Evolutionary conservation across 495 filamentous ascomycete species (phyloP).

Genomic region (Thermochaetoides thermophila): DNA sequence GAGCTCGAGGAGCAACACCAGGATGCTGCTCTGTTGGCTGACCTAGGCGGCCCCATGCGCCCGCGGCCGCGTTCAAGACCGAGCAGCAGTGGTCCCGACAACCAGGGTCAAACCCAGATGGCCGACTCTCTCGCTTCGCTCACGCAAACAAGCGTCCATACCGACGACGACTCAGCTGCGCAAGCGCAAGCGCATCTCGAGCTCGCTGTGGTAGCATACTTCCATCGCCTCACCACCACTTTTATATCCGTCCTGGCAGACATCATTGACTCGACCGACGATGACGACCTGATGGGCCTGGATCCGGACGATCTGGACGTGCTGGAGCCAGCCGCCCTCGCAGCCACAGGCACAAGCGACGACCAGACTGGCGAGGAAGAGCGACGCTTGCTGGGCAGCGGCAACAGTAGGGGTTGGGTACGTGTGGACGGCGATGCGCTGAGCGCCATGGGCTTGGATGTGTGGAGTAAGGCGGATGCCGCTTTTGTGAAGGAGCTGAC

Average conservation of each 20-base stretch:
- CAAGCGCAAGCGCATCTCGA: slow-evolving; percentile 35
- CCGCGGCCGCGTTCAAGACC: slow-evolving; percentile 7
- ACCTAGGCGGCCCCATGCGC: slow-evolving; percentile 21
- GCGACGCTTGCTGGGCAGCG: slow-evolving; percentile 10
- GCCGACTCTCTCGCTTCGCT: slow-evolving; percentile 30
- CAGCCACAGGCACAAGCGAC: slow-evolving; percentile 3
- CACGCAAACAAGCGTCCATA: slow-evolving; percentile 1
- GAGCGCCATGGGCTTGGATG: slow-evolving; percentile 66
- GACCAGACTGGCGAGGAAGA: slow-evolving; percentile 14
- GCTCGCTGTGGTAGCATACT: slow-evolving; percentile 76
- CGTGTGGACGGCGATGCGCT: slow-evolving; percentile 55
- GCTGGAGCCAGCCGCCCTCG: slow-evolving; percentile 11
- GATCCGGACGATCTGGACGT: slow-evolving; percentile 18
- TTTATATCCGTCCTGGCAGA: slow-evolving; percentile 56
- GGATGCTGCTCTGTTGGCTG: slow-evolving; percentile 34
- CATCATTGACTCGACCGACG: slow-evolving; percentile 44
- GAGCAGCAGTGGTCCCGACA: slow-evolving; percentile 13
- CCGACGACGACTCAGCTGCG: slow-evolving; percentile 15
- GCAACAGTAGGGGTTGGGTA: slow-evolving; percentile 26
- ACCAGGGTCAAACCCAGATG: too few species aligned
- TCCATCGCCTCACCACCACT: slow-evolving; percentile 68
- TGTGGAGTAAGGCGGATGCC: slow-evolving; percentile 68
- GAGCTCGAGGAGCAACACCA: slow-evolving; percentile 33
- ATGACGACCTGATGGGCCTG: slow-evolving; percentile 33
- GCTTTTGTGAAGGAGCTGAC: slow-evolving; percentile 56